These are phyloP conservation scores for Talaromyces borbonicus DNA, from an alignment of 495 filamentous ascomycete species.

Conservation along the genomic window DNA sequence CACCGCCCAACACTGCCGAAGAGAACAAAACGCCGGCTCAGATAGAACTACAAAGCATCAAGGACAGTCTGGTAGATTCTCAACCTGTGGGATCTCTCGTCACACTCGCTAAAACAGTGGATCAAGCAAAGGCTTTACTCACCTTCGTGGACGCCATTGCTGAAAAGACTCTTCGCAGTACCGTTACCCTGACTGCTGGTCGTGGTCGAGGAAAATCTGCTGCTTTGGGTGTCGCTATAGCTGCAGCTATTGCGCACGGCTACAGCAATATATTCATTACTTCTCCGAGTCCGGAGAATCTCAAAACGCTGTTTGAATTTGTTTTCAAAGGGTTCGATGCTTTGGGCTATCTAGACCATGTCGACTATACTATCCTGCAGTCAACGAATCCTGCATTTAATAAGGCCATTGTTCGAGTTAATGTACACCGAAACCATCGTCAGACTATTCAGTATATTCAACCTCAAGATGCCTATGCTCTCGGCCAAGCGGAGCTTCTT, in stretches of 20 bases:
- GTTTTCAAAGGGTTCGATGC: slow-evolving; percentile 98
- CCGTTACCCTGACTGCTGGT: slow-evolving; percentile 86
- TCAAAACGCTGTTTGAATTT: slow-evolving; percentile 98
- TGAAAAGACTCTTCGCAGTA: slow-evolving; percentile 90
- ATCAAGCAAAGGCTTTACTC: slow-evolving; percentile 89
- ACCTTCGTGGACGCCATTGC: slow-evolving; percentile 95
- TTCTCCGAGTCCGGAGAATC: slow-evolving; percentile 93
- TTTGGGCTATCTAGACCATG: slow-evolving; percentile 82
- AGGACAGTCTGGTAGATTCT: slow-evolving; percentile 74
- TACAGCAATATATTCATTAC: slow-evolving; percentile 99
- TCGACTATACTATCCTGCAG: slow-evolving; percentile 96
- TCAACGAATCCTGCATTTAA: slow-evolving; percentile 98
- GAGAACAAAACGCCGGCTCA: slow-evolving; percentile 54
- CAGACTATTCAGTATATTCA: slow-evolving; percentile 99
- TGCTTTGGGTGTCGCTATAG: slow-evolving; percentile 85
- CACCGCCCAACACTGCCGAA: slow-evolving; percentile 56
- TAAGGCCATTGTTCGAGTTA: slow-evolving; percentile 95
- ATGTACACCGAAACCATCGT: slow-evolving; percentile 87
- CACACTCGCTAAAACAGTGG: slow-evolving; percentile 75
- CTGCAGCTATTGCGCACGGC: slow-evolving; percentile 87
- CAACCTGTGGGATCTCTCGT: slow-evolving; percentile 80
- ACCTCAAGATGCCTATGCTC: slow-evolving; percentile 86
- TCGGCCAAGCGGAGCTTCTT: slow-evolving; percentile 91
- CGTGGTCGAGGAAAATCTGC: slow-evolving; percentile 97
- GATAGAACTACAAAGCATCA: slow-evolving; percentile 75